These are phyloP conservation scores for Boletus hoseneyae DNA, from an alignment of 1,284 basidiomycete genomes.

Conservation along the genomic window DNA sequence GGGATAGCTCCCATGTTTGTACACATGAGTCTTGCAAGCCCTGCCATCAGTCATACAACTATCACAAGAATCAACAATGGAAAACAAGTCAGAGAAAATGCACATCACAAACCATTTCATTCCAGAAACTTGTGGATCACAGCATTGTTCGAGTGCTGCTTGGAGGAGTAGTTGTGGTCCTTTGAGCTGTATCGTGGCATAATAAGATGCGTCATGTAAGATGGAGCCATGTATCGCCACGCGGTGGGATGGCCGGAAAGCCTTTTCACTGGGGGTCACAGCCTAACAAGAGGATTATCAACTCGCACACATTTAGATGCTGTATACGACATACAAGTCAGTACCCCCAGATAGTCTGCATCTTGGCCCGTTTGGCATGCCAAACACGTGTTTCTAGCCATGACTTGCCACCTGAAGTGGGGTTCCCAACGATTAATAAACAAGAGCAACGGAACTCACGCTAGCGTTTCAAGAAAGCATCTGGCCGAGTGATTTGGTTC, in stretches of 20 bases:
- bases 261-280: constrained; percentile 82
- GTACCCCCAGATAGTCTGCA: constrained; percentile 89
- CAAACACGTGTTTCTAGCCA: constrained; percentile 95
- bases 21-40: constrained; percentile 59
- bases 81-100: background rate
- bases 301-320: background rate
- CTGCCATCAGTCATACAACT: constrained; percentile 60
- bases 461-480: constrained; percentile 61
- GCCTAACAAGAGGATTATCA: constrained; percentile 43
- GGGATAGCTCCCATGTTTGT: constrained; percentile 64
- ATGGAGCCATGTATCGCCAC: constrained; percentile 82
- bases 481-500: constrained; percentile 49
- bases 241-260: constrained; percentile 84
- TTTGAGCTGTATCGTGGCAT: constrained; percentile 67
- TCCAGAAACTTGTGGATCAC: constrained; percentile 59
- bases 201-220: constrained; percentile 86
- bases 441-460: constrained; percentile 40
- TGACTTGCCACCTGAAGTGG: constrained; percentile 61
- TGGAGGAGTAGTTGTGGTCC: constrained; percentile 58
- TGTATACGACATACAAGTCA: constrained; percentile 54
- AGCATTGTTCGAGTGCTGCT: constrained; percentile 52
- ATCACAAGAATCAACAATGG: background rate
- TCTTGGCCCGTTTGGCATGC: constrained; percentile 93
- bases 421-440: background rate
- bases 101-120: constrained; percentile 49